Evolutionary conservation across 306 rosid species (phyloP), one percentile per base, ranked within the genome.

Genomic region (Quercus engelmannii): DNA sequence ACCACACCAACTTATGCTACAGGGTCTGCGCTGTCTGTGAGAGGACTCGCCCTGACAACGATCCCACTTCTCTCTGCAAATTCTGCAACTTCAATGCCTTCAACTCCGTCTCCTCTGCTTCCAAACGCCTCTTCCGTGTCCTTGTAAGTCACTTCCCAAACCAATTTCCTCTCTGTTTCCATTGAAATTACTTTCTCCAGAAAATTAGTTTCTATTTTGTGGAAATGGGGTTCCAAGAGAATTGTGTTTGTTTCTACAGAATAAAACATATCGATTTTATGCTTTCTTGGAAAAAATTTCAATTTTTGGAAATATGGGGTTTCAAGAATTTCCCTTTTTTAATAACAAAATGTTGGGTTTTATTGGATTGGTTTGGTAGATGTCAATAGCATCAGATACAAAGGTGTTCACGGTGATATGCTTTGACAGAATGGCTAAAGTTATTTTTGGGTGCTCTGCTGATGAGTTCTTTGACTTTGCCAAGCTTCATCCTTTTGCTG

Each of bases 371-470:
- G 5, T 80, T 75, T 43, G 41, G 74, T 83, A 91, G 98, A 86
- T 93, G 86, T 91, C 97, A 55, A 62, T 93, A 64, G 97, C 98
- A 12, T 87, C 98, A 10, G 93, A 85, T 69, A 85, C 83, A 6
- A 71, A 86, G 78, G 93, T 93, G 21, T 61, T 87, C 57, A 87
- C 88, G 0, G 91, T 87, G 18, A 71, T 93, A 52, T 88, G 93
- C 89, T 93, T 93, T 75, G 94, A 93, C 64, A 84, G 90, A 78
- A 90, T 79, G 21, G 93, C 93, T 15, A 90, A 73, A 75, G 87
- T 82, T 80, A 90, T 93, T 33, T 87, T 91, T 70, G 98, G 94
- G 58, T 90, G 94, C 83, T 90, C 94, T 56, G 98, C 94, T 5
- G 93, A 91, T 72, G 90, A 91, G 49, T 90, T 88, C 46, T 93